A percentile compares a stretch with the other conserved stretches of the same genome.
Evolutionary conservation across 2,329 filamentous ascomycete genomes (phyloP).

Genomic region (Drechslerella coelobrocha): DNA sequence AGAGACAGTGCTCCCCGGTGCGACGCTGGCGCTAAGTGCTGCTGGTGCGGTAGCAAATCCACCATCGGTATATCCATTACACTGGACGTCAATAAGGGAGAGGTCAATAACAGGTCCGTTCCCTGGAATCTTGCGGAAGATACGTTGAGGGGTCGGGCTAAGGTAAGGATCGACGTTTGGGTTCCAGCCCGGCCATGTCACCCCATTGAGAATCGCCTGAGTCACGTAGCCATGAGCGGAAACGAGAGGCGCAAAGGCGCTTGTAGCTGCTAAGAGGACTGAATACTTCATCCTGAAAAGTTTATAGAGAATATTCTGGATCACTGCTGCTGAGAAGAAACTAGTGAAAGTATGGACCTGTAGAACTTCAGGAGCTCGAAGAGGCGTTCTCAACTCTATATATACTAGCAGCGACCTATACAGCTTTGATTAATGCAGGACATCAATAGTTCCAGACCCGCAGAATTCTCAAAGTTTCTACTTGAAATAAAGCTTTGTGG

Average conservation of each 20-base stretch:
- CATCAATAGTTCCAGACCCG: no score
- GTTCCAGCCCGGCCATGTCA: slow-evolving; percentile 58
- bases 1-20: slow-evolving; percentile 64
- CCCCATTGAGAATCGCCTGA: slow-evolving; percentile 60
- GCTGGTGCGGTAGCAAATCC: slow-evolving; percentile 59
- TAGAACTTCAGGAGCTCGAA: no score
- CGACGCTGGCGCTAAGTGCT: slow-evolving; percentile 63
- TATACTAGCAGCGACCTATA: no score
- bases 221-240: slow-evolving; percentile 63
- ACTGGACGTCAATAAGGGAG: slow-evolving; percentile 65
- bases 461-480: no score
- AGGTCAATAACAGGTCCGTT: slow-evolving; percentile 67
- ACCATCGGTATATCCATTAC: slow-evolving; percentile 59
- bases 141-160: slow-evolving; percentile 60
- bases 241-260: slow-evolving; percentile 49
- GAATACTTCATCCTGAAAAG: slow-evolving; percentile 35
- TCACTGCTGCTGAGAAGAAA: no score
- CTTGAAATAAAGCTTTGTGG: no score
- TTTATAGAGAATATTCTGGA: slow-evolving; percentile 4
- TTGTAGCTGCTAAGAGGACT: slow-evolving; percentile 21
- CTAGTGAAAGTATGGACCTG: no score
- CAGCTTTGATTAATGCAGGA: no score
- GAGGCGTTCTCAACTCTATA: no score
- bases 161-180: slow-evolving; percentile 62
- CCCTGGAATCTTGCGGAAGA: slow-evolving; percentile 66